Evolutionary conservation across 129 eudicot species (phyloP), one percentile per base, ranked within the genome.

Genomic region (Solidago caesia): DNA sequence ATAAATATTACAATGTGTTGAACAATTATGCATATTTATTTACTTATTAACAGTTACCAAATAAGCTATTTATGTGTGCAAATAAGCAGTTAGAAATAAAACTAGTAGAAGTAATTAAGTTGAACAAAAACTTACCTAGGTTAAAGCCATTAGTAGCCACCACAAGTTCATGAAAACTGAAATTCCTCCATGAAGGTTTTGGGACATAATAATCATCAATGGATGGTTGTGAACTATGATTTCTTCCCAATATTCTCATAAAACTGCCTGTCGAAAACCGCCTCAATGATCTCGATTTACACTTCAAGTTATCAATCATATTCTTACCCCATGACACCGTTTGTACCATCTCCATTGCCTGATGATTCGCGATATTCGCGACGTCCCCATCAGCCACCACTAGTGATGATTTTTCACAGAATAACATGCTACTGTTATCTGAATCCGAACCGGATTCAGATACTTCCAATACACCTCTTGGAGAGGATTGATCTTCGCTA

Each of bases 171-270:
- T 84, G 67, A 39, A 64, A 84, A 21, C 43, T 82, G 73, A 90
- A 93, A 75, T 85, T 93, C 75, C 96, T 79, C 98, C 97, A 93
- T 6, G 97, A 88, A 10, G 96, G 98, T 71, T 93, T 93, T 1
- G 96, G 85, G 67, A 77, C 47, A 12, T 81, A 69, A 9, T 73
- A 69, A 43, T 79, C 88, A 62, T 80, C 82, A 52, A 70, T 68
- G 29, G 72, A 44, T 29, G 60, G 89, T 26, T 88, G 87, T 1
- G 91, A 66, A 59, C 87, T 82, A 7, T 77, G 71, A 76, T 73
- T 84, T 75, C 95, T 59, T 59, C 83, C 87, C 59, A 84, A 46
- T 67, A 83, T 90, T 81, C 69, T 83, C 82, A 75, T 82, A 27
- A 80, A 63, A 13, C 70, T 73, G 21, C 86, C 83, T 0, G 89